phyloP scores from a whole-genome alignment of 805 yeast species.

The Millerozyma miso region DNA sequence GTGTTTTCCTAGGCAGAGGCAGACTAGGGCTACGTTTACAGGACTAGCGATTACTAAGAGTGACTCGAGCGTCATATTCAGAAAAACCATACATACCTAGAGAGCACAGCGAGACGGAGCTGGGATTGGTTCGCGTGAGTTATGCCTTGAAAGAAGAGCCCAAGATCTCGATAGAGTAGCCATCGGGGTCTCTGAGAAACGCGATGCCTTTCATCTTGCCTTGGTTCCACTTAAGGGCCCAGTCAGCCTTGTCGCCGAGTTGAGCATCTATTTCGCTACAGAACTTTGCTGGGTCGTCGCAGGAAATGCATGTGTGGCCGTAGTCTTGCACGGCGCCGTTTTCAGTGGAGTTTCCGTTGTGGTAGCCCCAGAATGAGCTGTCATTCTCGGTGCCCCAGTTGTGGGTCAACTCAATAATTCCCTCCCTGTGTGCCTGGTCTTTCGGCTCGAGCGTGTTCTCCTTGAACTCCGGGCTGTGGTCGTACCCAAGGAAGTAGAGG shows the following conservation, averaged over 20 bases:
- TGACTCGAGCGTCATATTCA: neutral
- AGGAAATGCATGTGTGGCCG: slow-evolving; percentile 79
- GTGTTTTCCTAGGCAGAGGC: too few relatives aligned
- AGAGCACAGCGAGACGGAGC: too few relatives aligned
- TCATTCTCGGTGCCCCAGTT: slow-evolving; percentile 94
- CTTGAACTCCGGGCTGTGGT: slow-evolving; percentile 38
- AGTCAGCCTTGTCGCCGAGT: slow-evolving; percentile 40
- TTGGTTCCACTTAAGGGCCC: slow-evolving; percentile 55
- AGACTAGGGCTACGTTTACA: too few relatives aligned
- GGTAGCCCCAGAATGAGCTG: slow-evolving; percentile 64
- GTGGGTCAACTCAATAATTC: slow-evolving; percentile 84
- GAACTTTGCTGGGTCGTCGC: slow-evolving; percentile 55
- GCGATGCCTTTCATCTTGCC: slow-evolving; percentile 61
- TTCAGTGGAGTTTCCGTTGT: slow-evolving; percentile 64
- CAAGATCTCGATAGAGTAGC: slow-evolving; percentile 76
- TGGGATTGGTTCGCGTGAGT: too few relatives aligned
- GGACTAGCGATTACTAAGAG: too few relatives aligned
- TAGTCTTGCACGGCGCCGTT: slow-evolving; percentile 69
- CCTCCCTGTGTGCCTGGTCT: slow-evolving; percentile 48
- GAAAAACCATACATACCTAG: neutral
- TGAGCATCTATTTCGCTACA: slow-evolving; percentile 49
- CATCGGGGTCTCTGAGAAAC: slow-evolving; percentile 84
- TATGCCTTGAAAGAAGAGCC: slow-evolving; percentile 27
- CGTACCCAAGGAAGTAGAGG: slow-evolving; percentile 80
- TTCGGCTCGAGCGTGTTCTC: slow-evolving; percentile 31